Evolutionary conservation across 768 basidiomycete genomes (phyloP).

Genomic region (Naematelia encephala): DNA sequence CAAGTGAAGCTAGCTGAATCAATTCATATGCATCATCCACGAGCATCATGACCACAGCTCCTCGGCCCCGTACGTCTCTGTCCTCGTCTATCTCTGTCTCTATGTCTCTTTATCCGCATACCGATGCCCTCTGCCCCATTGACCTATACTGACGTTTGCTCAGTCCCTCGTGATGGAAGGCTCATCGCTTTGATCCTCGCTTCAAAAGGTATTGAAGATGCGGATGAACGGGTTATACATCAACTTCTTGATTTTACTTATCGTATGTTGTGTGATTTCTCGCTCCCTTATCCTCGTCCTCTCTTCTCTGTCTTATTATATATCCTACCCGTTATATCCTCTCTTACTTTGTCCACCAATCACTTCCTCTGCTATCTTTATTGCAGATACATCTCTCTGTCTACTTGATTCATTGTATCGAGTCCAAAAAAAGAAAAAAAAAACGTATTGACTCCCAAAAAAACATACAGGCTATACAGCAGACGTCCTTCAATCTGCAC

Average conservation of each 20-base stretch:
- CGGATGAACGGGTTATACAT: constrained; percentile 53
- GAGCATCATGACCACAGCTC: not conserved
- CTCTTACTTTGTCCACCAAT: too few relatives aligned
- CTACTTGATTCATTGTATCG: too few relatives aligned
- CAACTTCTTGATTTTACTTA: constrained; percentile 55
- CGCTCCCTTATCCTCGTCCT: too few relatives aligned
- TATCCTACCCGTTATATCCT: not conserved
- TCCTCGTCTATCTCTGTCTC: too few relatives aligned
- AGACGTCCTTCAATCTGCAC: constrained; percentile 51
- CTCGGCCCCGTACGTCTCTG: not conserved
- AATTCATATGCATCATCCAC: not conserved
- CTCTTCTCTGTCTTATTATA: not conserved
- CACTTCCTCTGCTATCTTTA: too few relatives aligned
- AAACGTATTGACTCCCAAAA: too few relatives aligned
- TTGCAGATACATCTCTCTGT: too few relatives aligned
- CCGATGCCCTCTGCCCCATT: too few relatives aligned
- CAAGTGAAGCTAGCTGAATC: not conserved
- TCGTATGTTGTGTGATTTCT: too few relatives aligned
- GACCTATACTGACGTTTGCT: not conserved
- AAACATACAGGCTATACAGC: constrained; percentile 52
- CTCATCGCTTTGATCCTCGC: constrained; percentile 53
- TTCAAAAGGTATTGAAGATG: constrained; percentile 52
- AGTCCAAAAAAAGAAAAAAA: not conserved
- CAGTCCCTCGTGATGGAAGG: constrained; percentile 53
- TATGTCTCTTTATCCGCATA: too few relatives aligned